phyloP scores from a whole-genome alignment of 2,329 filamentous ascomycete genomes.

The Sporothrix inflata region DNA sequence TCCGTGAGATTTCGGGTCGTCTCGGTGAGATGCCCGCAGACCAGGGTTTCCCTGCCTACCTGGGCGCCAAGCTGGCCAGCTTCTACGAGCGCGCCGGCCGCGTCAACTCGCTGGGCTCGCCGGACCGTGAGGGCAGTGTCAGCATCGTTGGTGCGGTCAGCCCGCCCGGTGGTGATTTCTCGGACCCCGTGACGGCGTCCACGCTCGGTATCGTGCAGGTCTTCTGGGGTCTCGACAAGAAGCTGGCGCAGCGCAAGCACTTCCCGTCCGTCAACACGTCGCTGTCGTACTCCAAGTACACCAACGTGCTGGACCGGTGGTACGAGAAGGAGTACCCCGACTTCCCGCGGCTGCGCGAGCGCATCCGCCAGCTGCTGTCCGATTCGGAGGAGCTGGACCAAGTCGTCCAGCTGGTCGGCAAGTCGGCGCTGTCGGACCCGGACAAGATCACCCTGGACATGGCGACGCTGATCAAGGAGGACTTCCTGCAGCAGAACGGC shows the following conservation, averaged over 20 bases:
- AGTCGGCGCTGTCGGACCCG: constrained; percentile 90
- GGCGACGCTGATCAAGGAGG: constrained; percentile 90
- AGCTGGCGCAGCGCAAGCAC: constrained; percentile 97
- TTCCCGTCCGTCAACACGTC: constrained; percentile 98
- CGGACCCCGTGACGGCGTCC: constrained; percentile 91
- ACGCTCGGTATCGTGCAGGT: constrained; percentile 98
- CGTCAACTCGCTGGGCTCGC: constrained; percentile 82
- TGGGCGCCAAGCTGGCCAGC: constrained; percentile 93
- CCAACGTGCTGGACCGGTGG: constrained; percentile 81
- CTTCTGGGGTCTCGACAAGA: constrained; percentile 99
- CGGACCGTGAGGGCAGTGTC: constrained; percentile 86
- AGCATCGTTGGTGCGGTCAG: constrained; percentile 95
- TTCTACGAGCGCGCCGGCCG: constrained; percentile 99
- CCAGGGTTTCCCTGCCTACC: constrained; percentile 98
- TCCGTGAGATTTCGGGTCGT: constrained; percentile 98
- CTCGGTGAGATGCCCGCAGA: constrained; percentile 99
- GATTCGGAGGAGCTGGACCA: constrained; percentile 98
- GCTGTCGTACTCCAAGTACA: constrained; percentile 97
- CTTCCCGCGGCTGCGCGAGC: constrained; percentile 89
- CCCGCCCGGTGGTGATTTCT: constrained; percentile 98
- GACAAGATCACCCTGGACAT: constrained; percentile 99
- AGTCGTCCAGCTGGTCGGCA: constrained; percentile 97
- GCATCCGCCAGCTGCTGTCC: constrained; percentile 89
- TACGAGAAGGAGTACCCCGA: constrained; percentile 94
- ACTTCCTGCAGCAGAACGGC: constrained; percentile 98